phyloP scores from a whole-genome alignment of 148 eudicot species.

The Vaccinium myrtillus region DNA sequence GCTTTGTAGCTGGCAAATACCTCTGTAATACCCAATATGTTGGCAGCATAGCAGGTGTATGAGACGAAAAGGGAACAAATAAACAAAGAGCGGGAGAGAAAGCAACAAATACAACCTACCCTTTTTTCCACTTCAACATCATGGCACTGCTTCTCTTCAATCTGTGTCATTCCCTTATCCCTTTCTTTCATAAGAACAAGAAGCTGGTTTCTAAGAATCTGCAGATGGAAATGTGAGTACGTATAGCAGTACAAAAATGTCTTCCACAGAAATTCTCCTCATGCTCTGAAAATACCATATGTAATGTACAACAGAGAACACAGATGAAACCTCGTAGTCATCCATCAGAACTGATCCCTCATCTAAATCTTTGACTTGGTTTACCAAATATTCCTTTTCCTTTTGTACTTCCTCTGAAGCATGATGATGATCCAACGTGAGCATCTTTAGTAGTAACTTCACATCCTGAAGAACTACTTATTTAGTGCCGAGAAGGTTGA shows the following conservation, averaged over 20 bases:
- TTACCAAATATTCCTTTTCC: constrained; percentile 42
- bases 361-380: constrained; percentile 32
- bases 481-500: no score
- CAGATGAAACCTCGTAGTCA: constrained; percentile 43
- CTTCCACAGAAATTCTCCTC: not conserved
- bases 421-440: constrained; percentile 38
- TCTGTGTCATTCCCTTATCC: constrained; percentile 34
- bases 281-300: not conserved
- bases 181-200: constrained; percentile 35
- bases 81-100: not conserved
- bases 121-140: constrained; percentile 29
- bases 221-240: not conserved
- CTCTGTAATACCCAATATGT: not conserved
- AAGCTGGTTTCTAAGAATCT: constrained; percentile 36
- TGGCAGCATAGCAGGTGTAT: not conserved
- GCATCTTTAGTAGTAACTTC: constrained; percentile 34
- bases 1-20: not conserved
- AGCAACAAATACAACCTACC: constrained; percentile 29
- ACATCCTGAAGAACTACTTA: constrained; percentile 22
- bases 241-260: not conserved
- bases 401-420: constrained; percentile 47
- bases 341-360: constrained; percentile 24
- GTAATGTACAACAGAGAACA: not conserved
- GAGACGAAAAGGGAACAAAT: not conserved
- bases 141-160: constrained; percentile 29